phyloP scores from a whole-genome alignment of 2,329 filamentous ascomycete genomes.

The Aspergillus japonicus region DNA sequence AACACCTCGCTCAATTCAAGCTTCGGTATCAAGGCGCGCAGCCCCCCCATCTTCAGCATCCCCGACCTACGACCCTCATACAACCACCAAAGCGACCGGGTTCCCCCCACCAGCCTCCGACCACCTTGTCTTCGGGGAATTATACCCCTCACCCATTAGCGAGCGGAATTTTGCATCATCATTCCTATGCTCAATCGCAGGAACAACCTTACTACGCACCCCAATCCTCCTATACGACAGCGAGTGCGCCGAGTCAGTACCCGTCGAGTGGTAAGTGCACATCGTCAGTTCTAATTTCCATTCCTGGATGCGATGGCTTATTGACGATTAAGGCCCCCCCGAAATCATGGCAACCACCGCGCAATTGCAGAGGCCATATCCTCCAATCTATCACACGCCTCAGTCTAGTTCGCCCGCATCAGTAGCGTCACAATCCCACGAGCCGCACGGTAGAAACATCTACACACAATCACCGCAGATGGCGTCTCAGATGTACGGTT shows the following conservation, averaged over 20 bases:
- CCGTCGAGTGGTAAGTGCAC: conserved; percentile 73
- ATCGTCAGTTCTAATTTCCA: conserved; percentile 56
- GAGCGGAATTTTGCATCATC: conserved; percentile 51
- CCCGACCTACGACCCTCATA: conserved; percentile 27
- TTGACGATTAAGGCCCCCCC: conserved; percentile 66
- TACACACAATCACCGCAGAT: conserved; percentile 82
- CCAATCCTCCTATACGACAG: conserved; percentile 79
- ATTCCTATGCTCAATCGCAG: conserved; percentile 67
- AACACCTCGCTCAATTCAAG: background rate
- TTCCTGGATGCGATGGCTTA: conserved; percentile 51
- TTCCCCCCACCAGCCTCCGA: conserved; percentile 61
- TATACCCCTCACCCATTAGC: conserved; percentile 33
- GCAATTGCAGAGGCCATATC: conserved; percentile 71
- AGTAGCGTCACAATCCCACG: conserved; percentile 84
- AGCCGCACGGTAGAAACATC: conserved; percentile 78
- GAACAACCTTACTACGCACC: conserved; percentile 74
- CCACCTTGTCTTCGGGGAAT: conserved; percentile 30
- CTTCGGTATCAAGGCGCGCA: conserved; percentile 30
- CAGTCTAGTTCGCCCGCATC: conserved; percentile 94
- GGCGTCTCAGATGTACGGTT: conserved; percentile 81
- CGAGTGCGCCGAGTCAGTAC: conserved; percentile 79
- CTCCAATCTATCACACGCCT: conserved; percentile 91
- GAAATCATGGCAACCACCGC: conserved; percentile 65
- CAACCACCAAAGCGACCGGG: conserved; percentile 48
- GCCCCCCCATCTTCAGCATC: conserved; percentile 32